Conservation (phyloP, 2,329 filamentous ascomycete genomes). For the Colletotrichum destructivum region DNA sequence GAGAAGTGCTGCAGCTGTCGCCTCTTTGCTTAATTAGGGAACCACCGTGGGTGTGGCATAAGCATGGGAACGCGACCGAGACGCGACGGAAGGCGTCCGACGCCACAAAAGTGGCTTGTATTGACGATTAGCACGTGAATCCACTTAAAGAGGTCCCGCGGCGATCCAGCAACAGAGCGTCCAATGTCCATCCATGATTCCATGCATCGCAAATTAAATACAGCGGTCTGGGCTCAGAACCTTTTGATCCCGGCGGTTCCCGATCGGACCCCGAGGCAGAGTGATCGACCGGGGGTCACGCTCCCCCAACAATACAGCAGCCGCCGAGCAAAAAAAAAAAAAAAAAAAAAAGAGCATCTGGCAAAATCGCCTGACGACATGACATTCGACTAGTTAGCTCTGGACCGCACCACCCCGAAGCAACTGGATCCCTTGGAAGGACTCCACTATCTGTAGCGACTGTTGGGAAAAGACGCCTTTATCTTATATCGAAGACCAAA, state of each 20-base stretch:
- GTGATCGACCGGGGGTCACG: conserved; percentile 15
- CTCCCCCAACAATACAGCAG: conserved; percentile 28
- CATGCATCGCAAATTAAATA: conserved; percentile 14
- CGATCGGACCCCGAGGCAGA: conserved; percentile 40
- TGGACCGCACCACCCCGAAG: conserved; percentile 16
- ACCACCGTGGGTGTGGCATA: conserved; percentile 4
- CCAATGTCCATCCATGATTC: not conserved
- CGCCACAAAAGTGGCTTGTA: conserved; percentile 30
- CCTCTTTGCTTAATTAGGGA: conserved; percentile 28
- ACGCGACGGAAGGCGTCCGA: conserved; percentile 18
- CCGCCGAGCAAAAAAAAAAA: conserved; percentile 42
- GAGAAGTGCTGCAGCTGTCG: not conserved
- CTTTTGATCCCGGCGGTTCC: conserved; percentile 34
- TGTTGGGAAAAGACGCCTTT: conserved; percentile 26
- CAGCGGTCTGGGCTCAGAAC: not conserved
- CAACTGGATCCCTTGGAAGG: conserved; percentile 30
- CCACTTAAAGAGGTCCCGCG: conserved; percentile 3
- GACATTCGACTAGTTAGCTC: conserved; percentile 25
- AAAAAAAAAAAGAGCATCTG: conserved; percentile 39
- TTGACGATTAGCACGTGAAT: conserved; percentile 10
- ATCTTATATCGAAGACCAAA: conserved; percentile 5
- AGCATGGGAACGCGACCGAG: conserved; percentile 22
- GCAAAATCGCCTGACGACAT: conserved; percentile 38
- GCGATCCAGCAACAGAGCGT: not conserved
- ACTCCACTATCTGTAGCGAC: conserved; percentile 36